Base-by-base conservation (phyloP, 352 stramenopile species). In the Phytophthora cactorum region DNA sequence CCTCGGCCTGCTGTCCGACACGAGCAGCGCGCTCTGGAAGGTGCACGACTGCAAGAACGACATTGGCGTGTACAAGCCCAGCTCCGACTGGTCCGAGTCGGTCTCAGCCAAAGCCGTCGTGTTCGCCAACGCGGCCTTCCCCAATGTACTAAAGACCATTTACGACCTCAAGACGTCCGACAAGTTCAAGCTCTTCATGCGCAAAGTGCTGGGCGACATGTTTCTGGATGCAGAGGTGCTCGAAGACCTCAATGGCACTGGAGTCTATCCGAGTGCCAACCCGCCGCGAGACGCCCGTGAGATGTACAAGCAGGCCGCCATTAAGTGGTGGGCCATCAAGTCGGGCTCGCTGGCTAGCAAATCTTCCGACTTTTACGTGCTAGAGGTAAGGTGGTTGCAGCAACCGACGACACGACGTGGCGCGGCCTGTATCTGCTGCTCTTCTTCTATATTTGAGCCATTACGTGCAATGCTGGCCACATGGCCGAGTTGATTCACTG, bases 291-390 rank as follows among this genome's bases (percentile, higher is more conserved):
- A 93, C n/a, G 72, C 75, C 2, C 81, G 82, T 11, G 84, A 93
- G 51, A 77, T 91, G 66, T 93, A 93, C 81, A 96, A 96, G 75
- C 88, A 94, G 53, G 85, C 86, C 3, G 73, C 86, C 31, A 93
- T 96, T 71, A 96, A 96, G 75, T 96, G 88, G 88, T 96, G 86
- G 85, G 86, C 88, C 22, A 86, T 93, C 66, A 93, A 94, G 67
- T 96, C 88, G 1, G 85, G 88, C 32, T 77, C 82, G 9, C 71
- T 93, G 12, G 85, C 77, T 38, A 90, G 68, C 72, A 96, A 96
- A 52, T 91, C 88, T 43, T 90, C 83, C 8, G 88, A 96, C 52
- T 94, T 93, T 63, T 93, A 95, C 70, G 83, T 94, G 10, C 70
- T 96, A 43, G 88, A 96, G 75, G 75, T 82, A 68, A 27, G 34